phyloP scores from a whole-genome alignment of 352 stramenopile genomes.

The Blastocystis sp. region DNA sequence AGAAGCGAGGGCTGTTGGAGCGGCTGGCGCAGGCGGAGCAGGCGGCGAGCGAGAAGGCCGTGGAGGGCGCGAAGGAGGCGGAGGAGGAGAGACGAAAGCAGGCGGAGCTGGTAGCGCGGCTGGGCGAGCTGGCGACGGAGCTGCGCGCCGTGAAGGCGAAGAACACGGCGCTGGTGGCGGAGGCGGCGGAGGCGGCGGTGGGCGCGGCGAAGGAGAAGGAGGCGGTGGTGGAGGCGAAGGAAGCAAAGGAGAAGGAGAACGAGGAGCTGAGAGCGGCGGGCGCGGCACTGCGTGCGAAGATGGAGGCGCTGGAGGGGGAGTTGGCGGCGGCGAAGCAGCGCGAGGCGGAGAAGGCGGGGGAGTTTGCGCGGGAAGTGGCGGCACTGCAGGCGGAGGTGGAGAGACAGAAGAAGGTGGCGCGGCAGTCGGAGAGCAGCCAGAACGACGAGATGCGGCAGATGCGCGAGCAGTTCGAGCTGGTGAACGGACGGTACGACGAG shows the following conservation, averaged over 20 bases:
- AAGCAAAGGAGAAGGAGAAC: constrained; percentile 70
- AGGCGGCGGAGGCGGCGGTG: not conserved
- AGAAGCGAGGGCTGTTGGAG: not conserved
- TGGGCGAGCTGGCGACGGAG: constrained; percentile 16
- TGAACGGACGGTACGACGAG: constrained; percentile 77
- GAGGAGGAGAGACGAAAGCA: constrained; percentile 65
- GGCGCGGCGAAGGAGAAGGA: constrained; percentile 12
- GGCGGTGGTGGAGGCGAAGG: constrained; percentile 70
- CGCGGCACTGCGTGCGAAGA: not conserved
- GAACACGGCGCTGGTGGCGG: not conserved
- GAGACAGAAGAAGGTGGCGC: constrained; percentile 26
- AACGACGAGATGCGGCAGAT: not conserved
- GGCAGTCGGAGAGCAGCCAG: not conserved
- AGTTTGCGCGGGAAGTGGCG: not conserved
- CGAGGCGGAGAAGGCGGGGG: constrained; percentile 16
- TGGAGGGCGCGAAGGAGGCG: constrained; percentile 67
- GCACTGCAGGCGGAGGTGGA: constrained; percentile 76
- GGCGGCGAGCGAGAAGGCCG: constrained; percentile 24
- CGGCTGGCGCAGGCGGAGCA: not conserved
- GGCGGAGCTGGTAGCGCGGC: not conserved
- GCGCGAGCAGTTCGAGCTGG: constrained; percentile 73
- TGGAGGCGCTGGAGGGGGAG: constrained; percentile 19
- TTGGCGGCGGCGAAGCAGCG: constrained; percentile 65
- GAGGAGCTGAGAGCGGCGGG: not conserved
- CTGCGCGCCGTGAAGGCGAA: not conserved